Conservation (phyloP, 805 yeast species). For the Torulaspora delbrueckii region DNA sequence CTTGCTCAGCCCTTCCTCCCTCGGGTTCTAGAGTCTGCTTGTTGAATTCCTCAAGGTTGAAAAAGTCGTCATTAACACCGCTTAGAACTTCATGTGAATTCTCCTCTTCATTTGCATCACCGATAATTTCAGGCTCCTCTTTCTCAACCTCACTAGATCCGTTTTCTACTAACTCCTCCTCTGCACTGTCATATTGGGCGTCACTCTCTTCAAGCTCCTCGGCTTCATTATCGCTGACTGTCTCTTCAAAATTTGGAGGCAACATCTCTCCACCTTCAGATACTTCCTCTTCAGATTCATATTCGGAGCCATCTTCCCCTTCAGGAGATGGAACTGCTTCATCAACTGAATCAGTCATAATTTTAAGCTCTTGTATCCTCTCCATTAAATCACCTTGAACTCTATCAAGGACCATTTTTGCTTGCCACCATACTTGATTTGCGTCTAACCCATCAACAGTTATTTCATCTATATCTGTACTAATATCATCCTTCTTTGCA, state of each 20-base stretch:
- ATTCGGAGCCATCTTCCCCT: conserved; percentile 47
- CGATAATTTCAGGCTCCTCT: conserved; percentile 13
- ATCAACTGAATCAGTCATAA: neutral
- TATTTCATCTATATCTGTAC: conserved; percentile 69
- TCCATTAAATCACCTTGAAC: conserved; percentile 61
- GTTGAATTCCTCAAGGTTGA: conserved; percentile 80
- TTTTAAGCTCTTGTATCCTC: conserved; percentile 49
- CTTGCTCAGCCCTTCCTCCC: conserved; percentile 34
- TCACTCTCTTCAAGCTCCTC: neutral
- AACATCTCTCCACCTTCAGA: conserved; percentile 13
- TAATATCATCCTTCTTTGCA: conserved; percentile 16
- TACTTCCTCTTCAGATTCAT: conserved; percentile 21
- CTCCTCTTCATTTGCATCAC: conserved; percentile 20
- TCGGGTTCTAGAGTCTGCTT: conserved; percentile 60
- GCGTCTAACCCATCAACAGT: conserved; percentile 84
- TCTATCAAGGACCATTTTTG: conserved; percentile 76
- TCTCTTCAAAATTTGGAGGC: conserved; percentile 12
- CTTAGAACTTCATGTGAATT: conserved; percentile 41
- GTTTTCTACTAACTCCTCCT: conserved; percentile 13
- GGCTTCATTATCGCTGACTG: neutral
- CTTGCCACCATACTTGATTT: conserved; percentile 90
- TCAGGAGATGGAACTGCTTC: conserved; percentile 27
- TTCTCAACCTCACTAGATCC: conserved; percentile 25
- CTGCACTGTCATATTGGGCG: neutral
- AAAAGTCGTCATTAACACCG: conserved; percentile 79